Base-by-base conservation (phyloP, 768 basidiomycete genomes). In the Lentinula sp. region DNA sequence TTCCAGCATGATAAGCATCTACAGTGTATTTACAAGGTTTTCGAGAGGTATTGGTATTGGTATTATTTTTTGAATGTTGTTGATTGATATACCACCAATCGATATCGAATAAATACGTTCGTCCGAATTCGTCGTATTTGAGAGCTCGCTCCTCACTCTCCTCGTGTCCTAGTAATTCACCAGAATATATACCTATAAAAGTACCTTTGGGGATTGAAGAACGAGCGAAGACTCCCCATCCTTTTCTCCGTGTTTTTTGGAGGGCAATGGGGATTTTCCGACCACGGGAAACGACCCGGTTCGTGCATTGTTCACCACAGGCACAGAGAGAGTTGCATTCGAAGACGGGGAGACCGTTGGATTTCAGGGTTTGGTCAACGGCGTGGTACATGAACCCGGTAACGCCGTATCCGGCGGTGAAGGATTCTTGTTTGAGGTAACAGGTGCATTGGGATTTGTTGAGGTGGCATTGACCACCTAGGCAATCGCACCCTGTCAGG, bases 1-100 rank as follows among this genome's bases (percentile, higher is more conserved):
- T 93, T 10, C 90, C 90, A 18, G 83, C 86, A 71, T 95, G 93
- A 70, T 88, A 96, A 4, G 94, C 94, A 73, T 96, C 94, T 2
- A 95, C 86, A 13, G 78, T 77, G 63, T 85, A 91, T 43, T 81
- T 72, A 16, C 67, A 65, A 7, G 72, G 65, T 16, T 15, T 23
- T 4, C 55, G 37, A 6, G 57, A 58, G 32, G 66, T 8, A 11
- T 65, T 62, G 16, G 56, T 48, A 5, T 37, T n/a, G n/a, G n/a
- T 37, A 37, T 11, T 7, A 37, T 2, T 55, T 55, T 5, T 18
- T 40, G 11, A 4, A n/a, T n/a, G 1, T 51, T 51, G 16, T 11
- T 21, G 28, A 16, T 51, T 78, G 40, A 94, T 73, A 67, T 91
- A 79, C 65, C 83, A 86, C 66, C 88, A 91, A 67, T 96, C 94